These are phyloP conservation scores for Paramarasmius palmivorus DNA, from an alignment of 1,284 basidiomycete species.

Conservation along the genomic window DNA sequence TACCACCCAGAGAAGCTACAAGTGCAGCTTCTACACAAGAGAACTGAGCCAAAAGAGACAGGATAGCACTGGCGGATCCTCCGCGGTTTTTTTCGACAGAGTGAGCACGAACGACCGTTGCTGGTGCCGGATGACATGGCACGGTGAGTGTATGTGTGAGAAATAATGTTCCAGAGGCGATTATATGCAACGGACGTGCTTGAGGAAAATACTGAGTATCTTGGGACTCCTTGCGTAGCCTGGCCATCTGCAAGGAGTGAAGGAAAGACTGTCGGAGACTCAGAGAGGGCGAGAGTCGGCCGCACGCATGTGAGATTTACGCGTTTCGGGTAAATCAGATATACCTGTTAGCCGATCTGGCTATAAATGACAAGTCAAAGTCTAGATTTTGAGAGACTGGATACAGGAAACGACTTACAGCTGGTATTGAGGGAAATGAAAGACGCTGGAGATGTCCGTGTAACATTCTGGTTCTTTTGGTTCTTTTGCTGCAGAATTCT, in stretches of 20 bases:
- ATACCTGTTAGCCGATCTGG: too few relatives aligned
- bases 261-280: too few relatives aligned
- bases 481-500: too few relatives aligned
- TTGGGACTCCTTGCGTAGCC: constrained; percentile 11
- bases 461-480: too few relatives aligned
- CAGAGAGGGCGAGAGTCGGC: too few relatives aligned
- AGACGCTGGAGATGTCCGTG: too few relatives aligned
- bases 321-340: too few relatives aligned
- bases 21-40: constrained; percentile 62
- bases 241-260: constrained; percentile 10
- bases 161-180: constrained; percentile 78
- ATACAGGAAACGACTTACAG: too few relatives aligned
- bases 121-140: constrained; percentile 59
- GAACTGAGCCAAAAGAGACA: constrained; percentile 74
- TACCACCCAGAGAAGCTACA: constrained; percentile 73
- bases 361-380: too few relatives aligned
- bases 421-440: too few relatives aligned
- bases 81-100: constrained; percentile 66
- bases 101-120: constrained; percentile 63
- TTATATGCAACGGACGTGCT: constrained; percentile 57
- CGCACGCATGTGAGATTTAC: too few relatives aligned
- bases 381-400: too few relatives aligned
- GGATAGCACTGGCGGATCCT: constrained; percentile 68
- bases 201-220: constrained; percentile 1
- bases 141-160: constrained; percentile 68